These are phyloP conservation scores for Curvularia eragrostidis DNA, from an alignment of 2,329 filamentous ascomycete genomes.

Conservation along the genomic window DNA sequence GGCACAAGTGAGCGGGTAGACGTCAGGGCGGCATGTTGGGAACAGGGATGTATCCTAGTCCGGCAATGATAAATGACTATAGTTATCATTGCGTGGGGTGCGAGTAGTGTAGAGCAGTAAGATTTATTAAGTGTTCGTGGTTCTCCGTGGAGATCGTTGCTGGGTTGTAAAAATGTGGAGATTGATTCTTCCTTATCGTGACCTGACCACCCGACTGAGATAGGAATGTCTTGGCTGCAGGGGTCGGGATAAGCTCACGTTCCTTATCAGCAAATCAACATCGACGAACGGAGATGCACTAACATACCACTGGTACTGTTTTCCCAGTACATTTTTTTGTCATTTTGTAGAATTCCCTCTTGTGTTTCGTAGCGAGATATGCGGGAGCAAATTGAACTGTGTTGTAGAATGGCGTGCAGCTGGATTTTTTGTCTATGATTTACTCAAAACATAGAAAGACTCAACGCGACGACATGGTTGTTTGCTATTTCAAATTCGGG, in stretches of 20 bases:
- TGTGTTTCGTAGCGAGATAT: neutral
- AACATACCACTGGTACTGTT: neutral
- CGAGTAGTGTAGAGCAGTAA: neutral
- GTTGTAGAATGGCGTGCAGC: no score
- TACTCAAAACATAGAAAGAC: neutral
- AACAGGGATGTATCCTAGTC: neutral
- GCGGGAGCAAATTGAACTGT: neutral
- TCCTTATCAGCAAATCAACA: conserved; percentile 12
- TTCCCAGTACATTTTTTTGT: conserved; percentile 9
- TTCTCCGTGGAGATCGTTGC: conserved; percentile 39
- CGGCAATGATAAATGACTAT: neutral
- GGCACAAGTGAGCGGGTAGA: neutral
- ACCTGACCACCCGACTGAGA: conserved; percentile 2
- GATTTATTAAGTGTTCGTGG: neutral
- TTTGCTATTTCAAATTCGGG: neutral
- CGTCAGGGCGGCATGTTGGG: neutral
- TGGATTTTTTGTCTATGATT: neutral
- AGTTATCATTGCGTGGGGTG: neutral
- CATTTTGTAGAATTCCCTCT: neutral
- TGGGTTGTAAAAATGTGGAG: neutral
- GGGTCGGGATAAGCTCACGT: conserved; percentile 1
- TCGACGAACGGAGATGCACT: conserved; percentile 25
- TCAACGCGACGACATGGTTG: neutral
- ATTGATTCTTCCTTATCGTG: conserved; percentile 17
- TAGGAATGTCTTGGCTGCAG: conserved; percentile 16